Percentiles rank a stretch among this genome's conserved stretches.
phyloP scores from a whole-genome alignment of 176 grass and related monocot species.

The Paspalum notatum region DNA sequence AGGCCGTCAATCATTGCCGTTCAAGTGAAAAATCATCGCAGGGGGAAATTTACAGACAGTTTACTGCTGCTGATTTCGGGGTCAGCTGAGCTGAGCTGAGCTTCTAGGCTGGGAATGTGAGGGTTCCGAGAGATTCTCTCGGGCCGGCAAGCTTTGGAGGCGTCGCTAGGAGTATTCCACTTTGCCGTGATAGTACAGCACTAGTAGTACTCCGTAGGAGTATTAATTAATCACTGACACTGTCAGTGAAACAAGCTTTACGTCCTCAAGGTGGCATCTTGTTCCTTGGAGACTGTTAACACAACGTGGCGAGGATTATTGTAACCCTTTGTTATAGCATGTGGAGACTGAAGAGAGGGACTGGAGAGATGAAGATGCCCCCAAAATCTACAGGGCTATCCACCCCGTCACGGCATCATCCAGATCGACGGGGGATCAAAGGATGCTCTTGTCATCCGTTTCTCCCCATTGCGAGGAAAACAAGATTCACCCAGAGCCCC shows the following conservation, averaged over 20 bases:
- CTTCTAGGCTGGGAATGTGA: conserved; percentile 23
- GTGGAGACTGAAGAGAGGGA: conserved; percentile 17
- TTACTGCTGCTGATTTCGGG: too few species aligned
- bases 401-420: neutral
- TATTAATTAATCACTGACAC: neutral
- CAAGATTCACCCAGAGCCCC: neutral
- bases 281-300: neutral
- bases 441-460: neutral
- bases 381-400: neutral
- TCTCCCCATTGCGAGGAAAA: neutral
- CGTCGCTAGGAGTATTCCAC: too few species aligned
- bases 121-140: conserved; percentile 24
- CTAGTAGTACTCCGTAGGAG: too few species aligned
- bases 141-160: too few species aligned
- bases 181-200: neutral
- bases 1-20: neutral
- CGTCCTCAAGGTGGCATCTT: neutral
- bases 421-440: neutral
- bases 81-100: neutral
- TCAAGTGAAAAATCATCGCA: neutral
- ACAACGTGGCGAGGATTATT: neutral
- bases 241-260: neutral
- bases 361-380: neutral
- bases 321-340: neutral
- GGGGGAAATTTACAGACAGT: neutral